Evolutionary conservation across 164 flowering plant species (phyloP), one percentile per base, ranked within the genome.

Genomic region (Magnolia kwangsiensis): DNA sequence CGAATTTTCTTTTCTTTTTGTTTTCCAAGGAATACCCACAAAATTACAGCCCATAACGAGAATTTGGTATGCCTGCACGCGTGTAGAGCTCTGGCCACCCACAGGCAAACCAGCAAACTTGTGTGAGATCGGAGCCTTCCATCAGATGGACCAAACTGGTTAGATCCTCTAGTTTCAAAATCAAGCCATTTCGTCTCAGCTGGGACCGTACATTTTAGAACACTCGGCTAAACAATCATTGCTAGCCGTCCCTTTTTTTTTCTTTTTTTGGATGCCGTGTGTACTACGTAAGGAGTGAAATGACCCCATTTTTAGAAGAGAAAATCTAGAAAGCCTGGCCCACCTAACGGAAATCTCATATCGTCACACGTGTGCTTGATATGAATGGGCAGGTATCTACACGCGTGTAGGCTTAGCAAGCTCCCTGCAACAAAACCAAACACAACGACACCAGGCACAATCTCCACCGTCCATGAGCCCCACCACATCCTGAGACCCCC

Each of bases 401-500:
- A 0, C 45, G 45, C 61, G 16, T 55, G 16, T 55, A 55, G 61
- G 18, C 18, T 55, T 55, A 16, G 2, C 61, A 2, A 55, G 16
- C 16, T 55, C 0, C 61, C 19, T 8, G 18, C 61, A 55, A 55
- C 61, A 55, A 68, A 29, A 7, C 7, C 45, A 68, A 19, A 68
- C n/a, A 79, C 21, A 59, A 80, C 78, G 73, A 75, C 61, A 11
- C 61, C 14, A 74, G 78, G 50, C 72, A 81, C 51, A 9, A 82
- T 71, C 55, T 72, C 59, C 69, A 67, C 71, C 19, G 79, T 55
- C 77, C 67, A 76, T 50, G 77, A 72, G 72, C 50, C 69, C 84
- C 80, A 81, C 79, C 83, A 76, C 19, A 55, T 55, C 13, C 61
- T 16, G 61, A 55, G 61, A 55, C 69, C 84, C 80, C 79, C 76